Percentiles rank a stretch among this genome's conserved stretches.
Conservation (phyloP, 2,329 filamentous ascomycete species). For the Trichoderma harzianum region DNA sequence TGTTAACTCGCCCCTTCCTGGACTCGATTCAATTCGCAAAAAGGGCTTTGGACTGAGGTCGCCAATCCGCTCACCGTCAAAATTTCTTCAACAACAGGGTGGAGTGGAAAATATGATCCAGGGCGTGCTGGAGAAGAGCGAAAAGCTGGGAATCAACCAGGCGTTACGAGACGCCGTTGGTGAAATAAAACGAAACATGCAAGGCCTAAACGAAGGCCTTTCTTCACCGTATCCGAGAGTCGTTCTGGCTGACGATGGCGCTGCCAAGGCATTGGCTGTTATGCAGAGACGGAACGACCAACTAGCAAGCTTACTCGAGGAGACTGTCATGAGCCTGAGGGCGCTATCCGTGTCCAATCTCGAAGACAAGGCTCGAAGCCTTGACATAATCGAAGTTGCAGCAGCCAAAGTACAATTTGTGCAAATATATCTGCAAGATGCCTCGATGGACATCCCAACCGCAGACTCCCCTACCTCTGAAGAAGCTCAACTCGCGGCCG, state of each 20-base stretch:
- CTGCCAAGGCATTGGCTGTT: constrained; percentile 40
- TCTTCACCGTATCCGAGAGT: constrained; percentile 38
- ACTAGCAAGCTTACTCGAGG: constrained; percentile 65
- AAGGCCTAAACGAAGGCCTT: constrained; percentile 59
- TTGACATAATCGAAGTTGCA: constrained; percentile 56
- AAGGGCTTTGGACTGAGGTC: constrained; percentile 42
- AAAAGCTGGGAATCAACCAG: constrained; percentile 76
- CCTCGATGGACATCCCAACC: constrained; percentile 47
- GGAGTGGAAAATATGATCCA: constrained; percentile 70
- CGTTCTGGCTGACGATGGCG: constrained; percentile 35
- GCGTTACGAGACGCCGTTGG: constrained; percentile 77
- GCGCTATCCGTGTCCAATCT: constrained; percentile 50
- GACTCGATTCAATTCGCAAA: constrained; percentile 36
- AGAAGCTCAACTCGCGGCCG: not conserved
- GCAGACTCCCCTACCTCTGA: not conserved
- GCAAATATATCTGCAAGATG: constrained; percentile 59
- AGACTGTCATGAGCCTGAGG: constrained; percentile 62
- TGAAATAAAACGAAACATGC: constrained; percentile 74
- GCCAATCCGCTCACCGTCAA: constrained; percentile 43
- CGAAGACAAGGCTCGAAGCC: constrained; percentile 46
- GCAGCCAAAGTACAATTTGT: constrained; percentile 64
- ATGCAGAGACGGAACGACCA: constrained; percentile 65
- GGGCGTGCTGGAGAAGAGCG: constrained; percentile 68
- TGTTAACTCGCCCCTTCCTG: constrained; percentile 36
- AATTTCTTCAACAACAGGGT: constrained; percentile 55